Evolutionary conservation across 2,329 filamentous ascomycete genomes (phyloP), one percentile per base, ranked within the genome.

Genomic region (Rhynchosporium secalis): DNA sequence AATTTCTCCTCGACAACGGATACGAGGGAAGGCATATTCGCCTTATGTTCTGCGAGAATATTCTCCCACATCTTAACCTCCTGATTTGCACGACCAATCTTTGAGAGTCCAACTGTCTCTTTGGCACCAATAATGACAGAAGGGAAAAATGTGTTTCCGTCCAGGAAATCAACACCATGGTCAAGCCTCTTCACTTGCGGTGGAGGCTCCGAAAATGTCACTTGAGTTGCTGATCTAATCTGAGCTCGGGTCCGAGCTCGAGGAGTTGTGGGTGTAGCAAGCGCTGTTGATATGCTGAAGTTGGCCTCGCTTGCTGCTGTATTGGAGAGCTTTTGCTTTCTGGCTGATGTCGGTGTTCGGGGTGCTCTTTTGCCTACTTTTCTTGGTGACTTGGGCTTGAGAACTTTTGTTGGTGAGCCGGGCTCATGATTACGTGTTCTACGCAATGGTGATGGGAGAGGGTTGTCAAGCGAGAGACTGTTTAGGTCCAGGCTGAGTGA

Each of bases 41-140:
- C 26, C 47, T 59, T 52, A 49, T 68, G 64, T 12, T 55, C 49
- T 3, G 38, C 46, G 9, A 60, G 48, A 13, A 69, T 58, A 33
- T 59, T 52, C 26, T 67, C 63, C 67, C 64, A 68, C 51, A 56
- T 47, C 13, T 59, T 26, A 3, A 69, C 52, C 40, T 66, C 63
- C 20, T 65, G 36, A 47, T 65, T 59, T 49, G 61, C 41, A 54
- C 57, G 31, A 46, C 58, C 55, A 4, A 68, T 64, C 29, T 59
- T 67, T 5, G 66, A 69, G 40, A 67, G 28, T 15, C 65, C 65
- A 2, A 58, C 43, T 28, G n/a, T 31, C 47, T 68, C 65, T 15
- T 58, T 61, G 9, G 60, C 65, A 2, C 65, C 67, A 45, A 66
- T 61, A 1, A 51, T 40, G 5, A 60, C 36, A 5, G 60, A 58